Evolutionary conservation across 768 basidiomycete species (phyloP).

Genomic region (Lactifluus subvellereus): DNA sequence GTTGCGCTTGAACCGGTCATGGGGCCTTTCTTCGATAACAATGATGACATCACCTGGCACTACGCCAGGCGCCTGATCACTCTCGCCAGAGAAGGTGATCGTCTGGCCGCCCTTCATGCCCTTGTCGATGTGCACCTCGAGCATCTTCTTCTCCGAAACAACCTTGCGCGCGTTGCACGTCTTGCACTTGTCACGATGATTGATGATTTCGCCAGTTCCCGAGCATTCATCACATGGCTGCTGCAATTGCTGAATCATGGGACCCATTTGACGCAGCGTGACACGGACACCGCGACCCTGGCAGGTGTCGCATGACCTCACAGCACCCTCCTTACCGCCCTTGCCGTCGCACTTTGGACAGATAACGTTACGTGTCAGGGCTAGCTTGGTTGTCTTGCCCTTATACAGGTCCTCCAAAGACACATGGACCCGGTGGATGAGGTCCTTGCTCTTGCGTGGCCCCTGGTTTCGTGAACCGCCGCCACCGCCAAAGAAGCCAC

Average conservation of each 20-base stretch:
- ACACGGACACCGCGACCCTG: slow-evolving; percentile 87
- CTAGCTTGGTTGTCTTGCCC: slow-evolving; percentile 97
- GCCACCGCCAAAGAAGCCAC: slow-evolving; percentile 69
- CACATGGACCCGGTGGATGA: slow-evolving; percentile 93
- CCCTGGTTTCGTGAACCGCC: slow-evolving; percentile 52
- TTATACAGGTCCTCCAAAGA: slow-evolving; percentile 98
- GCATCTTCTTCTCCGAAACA: slow-evolving; percentile 87
- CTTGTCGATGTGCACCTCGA: slow-evolving; percentile 98
- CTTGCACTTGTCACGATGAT: slow-evolving; percentile 85
- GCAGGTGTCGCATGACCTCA: slow-evolving; percentile 71
- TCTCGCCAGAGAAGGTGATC: slow-evolving; percentile 83
- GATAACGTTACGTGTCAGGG: slow-evolving; percentile 90
- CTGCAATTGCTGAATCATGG: slow-evolving; percentile 99
- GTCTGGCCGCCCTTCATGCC: slow-evolving; percentile 95
- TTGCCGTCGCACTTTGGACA: slow-evolving; percentile 93
- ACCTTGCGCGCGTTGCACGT: slow-evolving; percentile 95
- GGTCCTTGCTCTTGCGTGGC: slow-evolving; percentile 93
- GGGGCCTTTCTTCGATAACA: slow-evolving; percentile 88
- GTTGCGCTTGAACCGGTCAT: slow-evolving; percentile 81
- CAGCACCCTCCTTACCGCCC: slow-evolving; percentile 96
- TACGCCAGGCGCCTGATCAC: slow-evolving; percentile 84
- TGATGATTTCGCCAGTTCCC: slow-evolving; percentile 94
- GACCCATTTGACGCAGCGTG: slow-evolving; percentile 94
- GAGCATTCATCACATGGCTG: slow-evolving; percentile 90
- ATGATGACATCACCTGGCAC: slow-evolving; percentile 94